These are phyloP conservation scores for Adansonia grandidieri DNA, from an alignment of 441 rosid species.

Conservation along the genomic window DNA sequence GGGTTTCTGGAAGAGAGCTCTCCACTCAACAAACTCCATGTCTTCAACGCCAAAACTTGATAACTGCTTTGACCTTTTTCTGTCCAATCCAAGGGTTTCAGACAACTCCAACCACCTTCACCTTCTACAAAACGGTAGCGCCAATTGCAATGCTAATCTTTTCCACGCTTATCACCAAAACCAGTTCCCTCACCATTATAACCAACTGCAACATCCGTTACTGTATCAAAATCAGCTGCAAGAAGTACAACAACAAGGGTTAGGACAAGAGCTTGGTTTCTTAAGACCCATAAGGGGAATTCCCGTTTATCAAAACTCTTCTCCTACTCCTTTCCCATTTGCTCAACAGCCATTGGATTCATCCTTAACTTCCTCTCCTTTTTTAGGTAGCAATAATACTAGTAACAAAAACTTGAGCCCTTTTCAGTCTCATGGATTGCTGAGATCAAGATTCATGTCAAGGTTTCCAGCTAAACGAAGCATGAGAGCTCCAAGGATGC, in stretches of 20 bases:
- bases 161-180: too few species aligned
- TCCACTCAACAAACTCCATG: conserved; percentile 65
- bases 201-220: conserved; percentile 39
- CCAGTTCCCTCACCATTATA: background rate
- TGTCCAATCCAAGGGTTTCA: conserved; percentile 53
- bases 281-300: conserved; percentile 91
- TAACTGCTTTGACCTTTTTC: conserved; percentile 49
- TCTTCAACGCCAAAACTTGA: conserved; percentile 52
- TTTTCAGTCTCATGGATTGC: conserved; percentile 53
- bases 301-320: conserved; percentile 82
- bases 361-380: conserved; percentile 38
- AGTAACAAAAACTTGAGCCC: conserved; percentile 34
- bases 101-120: conserved; percentile 47
- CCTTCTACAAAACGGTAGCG: conserved; percentile 32
- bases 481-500: conserved; percentile 98
- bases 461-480: conserved; percentile 83
- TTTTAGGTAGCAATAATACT: conserved; percentile 35
- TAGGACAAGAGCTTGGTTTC: conserved; percentile 64
- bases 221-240: conserved; percentile 49
- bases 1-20: conserved; percentile 89
- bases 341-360: conserved; percentile 56
- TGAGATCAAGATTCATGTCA: conserved; percentile 75
- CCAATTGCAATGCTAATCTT: conserved; percentile 41
- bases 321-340: conserved; percentile 53
- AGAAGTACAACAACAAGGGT: conserved; percentile 34